Evolutionary conservation across 2,329 filamentous ascomycete genomes (phyloP).

Genomic region (Fusarium miscanthi): DNA sequence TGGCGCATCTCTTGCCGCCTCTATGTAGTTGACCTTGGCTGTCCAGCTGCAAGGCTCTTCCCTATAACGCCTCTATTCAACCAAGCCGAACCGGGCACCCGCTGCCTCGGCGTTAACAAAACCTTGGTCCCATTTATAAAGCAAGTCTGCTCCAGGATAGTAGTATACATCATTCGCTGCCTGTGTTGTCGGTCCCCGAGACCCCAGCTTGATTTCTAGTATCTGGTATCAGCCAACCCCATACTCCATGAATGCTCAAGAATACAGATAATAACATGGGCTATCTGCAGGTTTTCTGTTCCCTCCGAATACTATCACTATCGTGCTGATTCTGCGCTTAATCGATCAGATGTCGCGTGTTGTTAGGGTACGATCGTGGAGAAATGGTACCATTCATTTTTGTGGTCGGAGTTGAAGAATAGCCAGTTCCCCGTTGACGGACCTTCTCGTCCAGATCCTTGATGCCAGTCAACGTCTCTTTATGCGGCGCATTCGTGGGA

Average conservation of each 20-base stretch:
- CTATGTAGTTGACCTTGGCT: conserved; percentile 21
- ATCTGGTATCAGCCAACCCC: conserved; percentile 27
- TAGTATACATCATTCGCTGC: conserved; percentile 25
- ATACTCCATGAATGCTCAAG: conserved; percentile 32
- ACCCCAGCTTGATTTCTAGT: conserved; percentile 10
- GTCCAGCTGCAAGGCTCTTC: conserved; percentile 2
- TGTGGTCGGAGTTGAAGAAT: conserved; percentile 37
- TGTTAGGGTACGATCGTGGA: conserved; percentile 55
- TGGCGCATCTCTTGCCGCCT: conserved; percentile 3
- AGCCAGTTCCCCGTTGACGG: neutral
- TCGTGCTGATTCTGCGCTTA: conserved; percentile 1
- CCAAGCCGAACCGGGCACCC: conserved; percentile 16
- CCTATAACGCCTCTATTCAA: conserved; percentile 34
- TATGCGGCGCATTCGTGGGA: conserved; percentile 8
- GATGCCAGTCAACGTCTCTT: neutral
- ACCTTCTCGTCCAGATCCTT: neutral
- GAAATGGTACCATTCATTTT: conserved; percentile 54
- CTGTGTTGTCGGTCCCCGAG: conserved; percentile 5
- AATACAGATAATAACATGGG: conserved; percentile 25
- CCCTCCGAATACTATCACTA: neutral
- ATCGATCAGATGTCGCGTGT: conserved; percentile 55
- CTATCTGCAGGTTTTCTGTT: conserved; percentile 2
- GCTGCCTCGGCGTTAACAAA: conserved; percentile 19
- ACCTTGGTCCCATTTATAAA: conserved; percentile 10
- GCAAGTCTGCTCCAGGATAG: conserved; percentile 1